Evolutionary conservation across 805 yeast species (phyloP), one percentile per base, ranked within the genome.

Genomic region (Yamadazyma endophytica): DNA sequence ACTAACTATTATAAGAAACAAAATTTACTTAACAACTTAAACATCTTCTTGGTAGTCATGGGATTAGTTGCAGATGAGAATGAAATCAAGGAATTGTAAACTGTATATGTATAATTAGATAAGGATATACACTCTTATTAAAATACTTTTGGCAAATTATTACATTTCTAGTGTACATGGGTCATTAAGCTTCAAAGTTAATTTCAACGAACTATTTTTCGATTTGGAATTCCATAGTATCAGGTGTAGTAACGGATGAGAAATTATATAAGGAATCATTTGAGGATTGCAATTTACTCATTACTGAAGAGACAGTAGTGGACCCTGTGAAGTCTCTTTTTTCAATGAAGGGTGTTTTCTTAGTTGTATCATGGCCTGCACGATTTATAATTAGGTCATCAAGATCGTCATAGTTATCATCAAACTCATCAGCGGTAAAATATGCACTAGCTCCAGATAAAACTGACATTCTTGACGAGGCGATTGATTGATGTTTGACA

Each of bases 41-140:
- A 90, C 57, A 65, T 90, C 73, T 89, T 88, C 65, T 73, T 90
- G 61, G 92, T 90, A 47, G 97, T 89, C 28, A 88, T 90, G 94
- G 98, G 98, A 6, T 73, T 90, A 43, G 86, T 84, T 37, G 96
- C 97, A 5, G 84, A 85, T 44, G 92, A 86, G 47, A 81, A 79
- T 35, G 96, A 86, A 55, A 89, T 89, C 51, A 75, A 81, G 24
- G 96, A 88, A 61, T 68, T 89, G 26, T 38, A 40, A 26, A 22
- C 28, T 16, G 22, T 18, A 23, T 9, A 20, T 9, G n/a, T n/a
- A n/a, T n/a, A n/a, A n/a, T n/a, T n/a, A n/a, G n/a, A n/a, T n/a
- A n/a, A n/a, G n/a, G n/a, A n/a, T n/a, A n/a, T n/a, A n/a, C n/a
- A n/a, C n/a, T n/a, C n/a, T n/a, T n/a, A n/a, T n/a, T n/a, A n/a